Base-by-base conservation (phyloP, 2,329 filamentous ascomycete species). In the Paecilomyces dactylethromorphus region DNA sequence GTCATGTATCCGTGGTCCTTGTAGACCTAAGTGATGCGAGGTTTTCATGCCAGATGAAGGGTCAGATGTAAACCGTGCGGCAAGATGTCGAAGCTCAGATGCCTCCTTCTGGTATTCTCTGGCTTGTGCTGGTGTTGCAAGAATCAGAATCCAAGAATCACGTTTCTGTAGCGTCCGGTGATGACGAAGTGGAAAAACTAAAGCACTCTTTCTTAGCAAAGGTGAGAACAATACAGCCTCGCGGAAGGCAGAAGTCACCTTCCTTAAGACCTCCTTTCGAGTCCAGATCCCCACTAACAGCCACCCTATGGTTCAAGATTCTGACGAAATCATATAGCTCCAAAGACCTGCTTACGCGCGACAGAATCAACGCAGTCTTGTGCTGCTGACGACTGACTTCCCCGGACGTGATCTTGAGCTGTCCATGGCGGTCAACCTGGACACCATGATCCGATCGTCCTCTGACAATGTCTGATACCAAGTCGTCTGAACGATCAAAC, bases 171-270 rank as follows among this genome's bases (percentile, higher is more conserved):
- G 58, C 11, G 60, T 64, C 13, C 58, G 29, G 8, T 54, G 55
- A 33, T 62, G 56, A 12, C 65, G 65, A 22, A 62, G 33, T 2
- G 65, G 65, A 21, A 68, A 63, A 53, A 66, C 63, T 65, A 35
- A n/a, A 8, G 12, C 15, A n/a, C 10, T 15, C 11, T 10, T 45
- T 29, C 21, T 35, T 21, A 59, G 39, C 26, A 29, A 53, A 55
- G 26, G 15, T 50, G 39, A 18, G 15, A 55, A 8, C 21, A 35
- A 4, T 33, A 24, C 11, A 26, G 18, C 7, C 5, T 15, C 49
- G 3, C 18, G 13, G 12, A 10, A 21, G 29, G 24, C 7, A 12
- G 7, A 26, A 50, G 55, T 59, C 26, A 65, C 63, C 59, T 58
- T 64, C 22, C 58, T 65, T 59, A 33, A 62, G 62, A 1, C 62